Base-by-base conservation (phyloP, 2,329 filamentous ascomycete genomes). In the Microdochium trichocladiopsis region DNA sequence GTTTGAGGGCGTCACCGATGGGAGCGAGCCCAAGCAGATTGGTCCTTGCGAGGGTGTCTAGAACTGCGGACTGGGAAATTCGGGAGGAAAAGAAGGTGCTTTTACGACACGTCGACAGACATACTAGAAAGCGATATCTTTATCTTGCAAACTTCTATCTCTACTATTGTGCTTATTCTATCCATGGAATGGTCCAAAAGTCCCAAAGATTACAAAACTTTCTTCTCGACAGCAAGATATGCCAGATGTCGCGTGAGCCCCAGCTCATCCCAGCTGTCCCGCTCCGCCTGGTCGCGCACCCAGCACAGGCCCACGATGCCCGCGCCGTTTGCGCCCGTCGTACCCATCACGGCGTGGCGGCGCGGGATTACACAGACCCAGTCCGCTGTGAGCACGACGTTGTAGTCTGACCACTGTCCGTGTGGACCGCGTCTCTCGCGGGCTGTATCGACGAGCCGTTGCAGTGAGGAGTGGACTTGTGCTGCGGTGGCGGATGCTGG, bases 261-360 rank as follows among this genome's bases (percentile, higher is more conserved):
- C 12, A 61, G 52, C 50, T 56, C 53, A 8, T 51, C 52, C 64
- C 64, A 65, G 49, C 58, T 55, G 12, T 61, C 52, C 21, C 61
- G 52, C 49, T 64, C 63, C n/a, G 48, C 52, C 25, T 53, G 47
- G 50, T 57, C 55, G 9, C 51, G 49, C 12, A 66, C 56, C 63
- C 63, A 66, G 8, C 68, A 58, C 53, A 70, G 53, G 1, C 68
- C 69, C 14, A 68, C 52, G 68, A 70, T 70, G 12, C 60, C 64
- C 16, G 68, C 63, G 4, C 64, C 63, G 50, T 69, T 69, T 18
- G 60, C 64, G 12, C 60, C 61, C 14, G 59, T 59, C 25, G 56
- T 62, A 37, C 61, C 57, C 8, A 48, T 49, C 24, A 57, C 57
- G 43, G 60, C 63, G 8, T 61, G 64, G 3, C 58, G 55, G 33